These are phyloP conservation scores for Xylariales sp. DNA, from an alignment of 2,329 filamentous ascomycete species.

Conservation along the genomic window DNA sequence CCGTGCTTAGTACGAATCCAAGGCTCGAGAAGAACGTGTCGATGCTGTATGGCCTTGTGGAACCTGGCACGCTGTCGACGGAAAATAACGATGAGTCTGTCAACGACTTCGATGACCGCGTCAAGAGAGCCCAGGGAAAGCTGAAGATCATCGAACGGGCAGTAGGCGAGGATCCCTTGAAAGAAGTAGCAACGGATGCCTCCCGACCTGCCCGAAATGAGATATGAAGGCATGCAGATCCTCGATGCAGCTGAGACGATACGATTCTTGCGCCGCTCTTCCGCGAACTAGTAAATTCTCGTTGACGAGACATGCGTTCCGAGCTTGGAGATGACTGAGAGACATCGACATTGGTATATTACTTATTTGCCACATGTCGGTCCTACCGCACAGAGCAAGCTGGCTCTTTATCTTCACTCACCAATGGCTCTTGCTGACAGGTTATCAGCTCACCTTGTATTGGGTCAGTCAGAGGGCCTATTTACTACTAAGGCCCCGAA, in stretches of 20 bases:
- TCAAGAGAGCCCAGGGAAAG: constrained; percentile 81
- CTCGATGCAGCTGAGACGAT: neutral
- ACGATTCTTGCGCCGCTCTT: neutral
- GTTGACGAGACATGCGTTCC: too few relatives aligned
- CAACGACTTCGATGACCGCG: constrained; percentile 79
- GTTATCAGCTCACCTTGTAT: too few relatives aligned
- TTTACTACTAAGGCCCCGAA: too few relatives aligned
- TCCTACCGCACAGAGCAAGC: too few relatives aligned
- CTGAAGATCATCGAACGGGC: constrained; percentile 79
- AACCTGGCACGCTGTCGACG: constrained; percentile 71
- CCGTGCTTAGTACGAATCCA: constrained; percentile 46
- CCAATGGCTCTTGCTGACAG: too few relatives aligned
- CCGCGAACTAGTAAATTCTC: too few relatives aligned
- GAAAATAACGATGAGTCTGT: constrained; percentile 86
- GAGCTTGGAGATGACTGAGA: too few relatives aligned
- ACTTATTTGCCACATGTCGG: too few relatives aligned
- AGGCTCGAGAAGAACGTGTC: constrained; percentile 74
- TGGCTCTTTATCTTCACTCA: too few relatives aligned
- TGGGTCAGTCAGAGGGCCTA: too few relatives aligned
- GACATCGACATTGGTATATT: too few relatives aligned
- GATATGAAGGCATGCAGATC: constrained; percentile 3
- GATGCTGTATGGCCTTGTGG: constrained; percentile 71
- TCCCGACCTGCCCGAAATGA: constrained; percentile 6
- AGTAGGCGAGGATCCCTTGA: constrained; percentile 27
- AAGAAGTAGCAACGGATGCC: neutral